Base-by-base conservation (phyloP, 2,329 filamentous ascomycete genomes). In the Tolypocladium capitatum region DNA sequence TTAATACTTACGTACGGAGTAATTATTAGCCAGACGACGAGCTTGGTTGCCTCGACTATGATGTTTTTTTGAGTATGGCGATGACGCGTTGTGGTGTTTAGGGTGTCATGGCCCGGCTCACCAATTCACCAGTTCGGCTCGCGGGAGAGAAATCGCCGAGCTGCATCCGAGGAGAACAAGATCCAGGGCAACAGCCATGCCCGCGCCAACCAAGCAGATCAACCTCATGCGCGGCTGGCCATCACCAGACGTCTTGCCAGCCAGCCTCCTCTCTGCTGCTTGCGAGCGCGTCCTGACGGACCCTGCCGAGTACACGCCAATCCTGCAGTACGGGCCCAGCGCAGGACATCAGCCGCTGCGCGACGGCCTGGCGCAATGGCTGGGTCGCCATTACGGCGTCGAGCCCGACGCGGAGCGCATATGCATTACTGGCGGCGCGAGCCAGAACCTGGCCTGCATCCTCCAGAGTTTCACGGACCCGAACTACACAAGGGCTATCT, bases 401-500 rank as follows among this genome's bases (percentile, higher is more conserved):
- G 48, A 55, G 49, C 55, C 63, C 6, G 70, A 72, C 14, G 58
- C 73, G 4, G 71, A 78, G 3, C 75, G 86, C 31, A 83, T 95
- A 47, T 85, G 82, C 60, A 83, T 95, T 60, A 86, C 86, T 0
- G 88, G 89, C 41, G 90, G 90, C 16, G 90, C 90, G 3, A 86
- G 81, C 54, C 89, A 94, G 70, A 89, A 83, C 60, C 63, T 94
- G 2, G 87, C 84, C 0, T 84, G 80, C 58, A 68, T 94, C 4
- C 68, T 95, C 45, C 79, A 84, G 62, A 84, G 84, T 30, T 95
- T 84, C 59, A 85, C 87, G 0, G 90, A 95, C 61, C 84, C 86
- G 1, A 65, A 71, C 2, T 83, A 81, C 58, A 95, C 90, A 1
- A 71, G 76, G 42, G 79, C 79, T 54, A 72, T 94, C 10, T 95